These are phyloP conservation scores for Rhododendron kiyosumense DNA, from an alignment of 148 eudicot genomes.

Conservation along the genomic window DNA sequence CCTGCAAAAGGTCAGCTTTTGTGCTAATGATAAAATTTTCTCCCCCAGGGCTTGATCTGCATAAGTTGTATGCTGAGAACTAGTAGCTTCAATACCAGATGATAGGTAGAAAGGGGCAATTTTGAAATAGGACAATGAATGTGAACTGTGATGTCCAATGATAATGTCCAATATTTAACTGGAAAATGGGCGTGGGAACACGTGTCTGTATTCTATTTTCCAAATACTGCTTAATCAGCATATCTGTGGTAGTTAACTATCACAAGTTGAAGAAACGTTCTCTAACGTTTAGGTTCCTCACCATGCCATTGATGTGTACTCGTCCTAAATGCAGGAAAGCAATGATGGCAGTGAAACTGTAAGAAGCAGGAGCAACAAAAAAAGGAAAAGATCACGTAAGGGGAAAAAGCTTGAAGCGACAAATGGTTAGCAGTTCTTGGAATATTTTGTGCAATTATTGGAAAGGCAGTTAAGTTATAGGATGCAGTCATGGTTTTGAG, in stretches of 20 bases:
- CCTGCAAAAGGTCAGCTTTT: neutral
- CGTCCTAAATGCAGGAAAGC: constrained; percentile 31
- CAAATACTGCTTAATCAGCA: neutral
- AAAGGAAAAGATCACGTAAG: constrained; percentile 58
- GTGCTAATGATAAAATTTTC: neutral
- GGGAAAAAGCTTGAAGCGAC: constrained; percentile 25
- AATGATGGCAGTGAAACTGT: constrained; percentile 21
- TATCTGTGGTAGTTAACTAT: neutral
- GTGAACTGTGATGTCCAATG: neutral
- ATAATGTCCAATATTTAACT: neutral
- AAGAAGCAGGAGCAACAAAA: constrained; percentile 41
- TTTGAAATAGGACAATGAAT: too few relatives aligned
- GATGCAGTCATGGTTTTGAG: neutral
- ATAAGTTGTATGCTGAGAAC: neutral
- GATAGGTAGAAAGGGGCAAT: neutral
- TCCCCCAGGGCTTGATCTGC: neutral
- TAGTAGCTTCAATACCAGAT: neutral
- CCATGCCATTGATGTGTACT: neutral
- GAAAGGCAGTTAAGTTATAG: neutral
- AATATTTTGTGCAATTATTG: neutral
- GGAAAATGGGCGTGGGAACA: neutral
- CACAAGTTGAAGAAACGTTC: neutral
- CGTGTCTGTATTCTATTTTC: neutral
- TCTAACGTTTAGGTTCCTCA: neutral
- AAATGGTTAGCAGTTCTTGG: constrained; percentile 7